These are phyloP conservation scores for Lactarius quietus DNA, from an alignment of 768 basidiomycete genomes.

Conservation along the genomic window DNA sequence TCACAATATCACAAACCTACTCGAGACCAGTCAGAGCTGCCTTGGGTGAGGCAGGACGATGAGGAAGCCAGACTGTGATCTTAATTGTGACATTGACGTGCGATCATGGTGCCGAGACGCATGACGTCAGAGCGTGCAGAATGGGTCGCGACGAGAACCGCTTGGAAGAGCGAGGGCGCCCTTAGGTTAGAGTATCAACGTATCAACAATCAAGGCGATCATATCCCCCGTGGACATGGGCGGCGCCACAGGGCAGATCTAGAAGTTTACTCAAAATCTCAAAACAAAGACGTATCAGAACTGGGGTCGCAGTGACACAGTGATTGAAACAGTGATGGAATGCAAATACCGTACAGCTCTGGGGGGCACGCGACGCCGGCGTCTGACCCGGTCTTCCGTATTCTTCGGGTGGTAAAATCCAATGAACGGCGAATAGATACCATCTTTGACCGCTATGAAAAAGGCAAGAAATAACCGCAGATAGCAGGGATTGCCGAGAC, in stretches of 20 bases:
- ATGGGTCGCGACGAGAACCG: neutral
- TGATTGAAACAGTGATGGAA: neutral
- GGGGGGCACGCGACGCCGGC: neutral
- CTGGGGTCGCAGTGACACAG: conserved; percentile 13
- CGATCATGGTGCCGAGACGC: conserved; percentile 5
- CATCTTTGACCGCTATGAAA: neutral
- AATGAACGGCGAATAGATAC: neutral
- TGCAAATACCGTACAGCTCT: conserved; percentile 9
- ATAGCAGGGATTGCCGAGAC: neutral
- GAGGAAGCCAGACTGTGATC: too few relatives aligned
- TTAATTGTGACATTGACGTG: conserved; percentile 12
- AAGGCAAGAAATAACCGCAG: neutral
- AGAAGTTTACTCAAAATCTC: conserved; percentile 1
- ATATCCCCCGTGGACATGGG: neutral
- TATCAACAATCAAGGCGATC: neutral
- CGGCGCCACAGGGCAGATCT: conserved; percentile 8
- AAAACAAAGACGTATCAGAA: conserved; percentile 1
- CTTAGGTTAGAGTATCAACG: too few relatives aligned
- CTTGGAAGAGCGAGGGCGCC: neutral
- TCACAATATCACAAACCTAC: conserved; percentile 4
- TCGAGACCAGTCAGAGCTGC: too few relatives aligned
- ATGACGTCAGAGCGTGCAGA: conserved; percentile 21
- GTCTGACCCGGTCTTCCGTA: neutral
- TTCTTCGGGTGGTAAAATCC: neutral
- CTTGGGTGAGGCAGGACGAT: too few relatives aligned